These are phyloP conservation scores for Nicotiana otophora DNA, from an alignment of 257 asterid genomes.

Conservation along the genomic window DNA sequence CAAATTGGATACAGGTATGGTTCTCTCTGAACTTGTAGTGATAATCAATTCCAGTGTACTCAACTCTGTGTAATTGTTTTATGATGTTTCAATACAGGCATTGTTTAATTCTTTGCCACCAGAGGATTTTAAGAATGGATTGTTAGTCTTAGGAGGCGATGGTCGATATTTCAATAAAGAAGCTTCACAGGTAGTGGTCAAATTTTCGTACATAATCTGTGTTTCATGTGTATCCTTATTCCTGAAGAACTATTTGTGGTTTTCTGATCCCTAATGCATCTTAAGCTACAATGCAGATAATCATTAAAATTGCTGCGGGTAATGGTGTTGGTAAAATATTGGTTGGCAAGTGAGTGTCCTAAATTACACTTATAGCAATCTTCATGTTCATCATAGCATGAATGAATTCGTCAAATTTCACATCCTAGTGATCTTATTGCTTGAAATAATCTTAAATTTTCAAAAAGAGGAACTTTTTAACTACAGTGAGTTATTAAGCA, in stretches of 20 bases:
- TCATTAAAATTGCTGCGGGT: constrained; percentile 87
- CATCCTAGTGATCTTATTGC: neutral
- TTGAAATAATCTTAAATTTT: neutral
- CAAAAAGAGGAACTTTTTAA: neutral
- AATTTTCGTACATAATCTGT: neutral
- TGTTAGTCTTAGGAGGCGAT: constrained; percentile 90
- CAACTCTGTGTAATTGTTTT: constrained; percentile 5
- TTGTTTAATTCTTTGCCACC: constrained; percentile 76
- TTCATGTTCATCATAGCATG: neutral
- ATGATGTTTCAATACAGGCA: constrained; percentile 44
- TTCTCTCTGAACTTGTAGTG: neutral
- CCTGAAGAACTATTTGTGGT: neutral
- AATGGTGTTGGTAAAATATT: constrained; percentile 85
- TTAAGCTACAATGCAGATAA: constrained; percentile 52
- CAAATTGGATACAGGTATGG: constrained; percentile 97
- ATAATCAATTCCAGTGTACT: constrained; percentile 7
- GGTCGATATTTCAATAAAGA: constrained; percentile 90
- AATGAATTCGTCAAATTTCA: neutral
- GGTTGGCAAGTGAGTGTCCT: constrained; percentile 75
- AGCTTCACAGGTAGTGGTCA: constrained; percentile 75
- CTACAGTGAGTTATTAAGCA: neutral
- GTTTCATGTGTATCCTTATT: neutral
- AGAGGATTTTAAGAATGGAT: constrained; percentile 75
- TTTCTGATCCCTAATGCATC: constrained; percentile 22
- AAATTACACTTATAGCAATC: neutral